Conservation (phyloP, 345 rosid genomes). For the Bretschneidera sinensis region DNA sequence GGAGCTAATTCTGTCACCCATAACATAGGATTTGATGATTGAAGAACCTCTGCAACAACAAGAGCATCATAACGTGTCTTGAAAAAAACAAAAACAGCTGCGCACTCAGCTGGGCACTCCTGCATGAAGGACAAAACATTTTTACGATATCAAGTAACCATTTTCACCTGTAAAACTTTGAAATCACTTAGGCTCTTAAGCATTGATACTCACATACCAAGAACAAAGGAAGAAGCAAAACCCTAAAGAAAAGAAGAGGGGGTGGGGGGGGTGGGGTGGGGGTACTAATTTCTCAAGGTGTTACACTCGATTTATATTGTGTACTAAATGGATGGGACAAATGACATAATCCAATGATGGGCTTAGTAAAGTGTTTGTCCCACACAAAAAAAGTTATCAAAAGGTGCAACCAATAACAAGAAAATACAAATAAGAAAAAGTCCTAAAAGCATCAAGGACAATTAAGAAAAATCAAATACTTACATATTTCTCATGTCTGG, state of each 20-base stretch:
- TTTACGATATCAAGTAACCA: slow-evolving; percentile 2
- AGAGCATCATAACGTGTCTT: slow-evolving; percentile 82
- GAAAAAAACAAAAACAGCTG: slow-evolving; percentile 90
- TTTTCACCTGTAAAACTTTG: not conserved
- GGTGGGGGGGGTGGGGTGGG: no score
- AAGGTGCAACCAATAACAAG: no score
- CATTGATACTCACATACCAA: slow-evolving; percentile 2
- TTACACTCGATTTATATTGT: no score
- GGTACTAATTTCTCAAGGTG: no score
- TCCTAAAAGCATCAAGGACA: not conserved
- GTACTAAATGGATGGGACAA: no score
- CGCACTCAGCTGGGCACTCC: slow-evolving; percentile 89
- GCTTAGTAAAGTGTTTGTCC: no score
- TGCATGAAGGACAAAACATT: slow-evolving; percentile 24
- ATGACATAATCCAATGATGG: no score
- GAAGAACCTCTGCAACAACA: slow-evolving; percentile 72
- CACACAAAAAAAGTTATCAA: no score
- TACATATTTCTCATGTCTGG: not conserved
- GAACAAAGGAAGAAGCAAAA: slow-evolving; percentile 1
- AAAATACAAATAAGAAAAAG: no score
- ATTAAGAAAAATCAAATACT: not conserved
- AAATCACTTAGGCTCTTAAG: slow-evolving; percentile 2
- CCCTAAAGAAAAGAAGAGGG: no score
- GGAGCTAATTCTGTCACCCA: slow-evolving; percentile 95
- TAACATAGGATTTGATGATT: slow-evolving; percentile 79